Evolutionary conservation across 768 basidiomycete genomes (phyloP).

Genomic region (Nidula microcarpa): DNA sequence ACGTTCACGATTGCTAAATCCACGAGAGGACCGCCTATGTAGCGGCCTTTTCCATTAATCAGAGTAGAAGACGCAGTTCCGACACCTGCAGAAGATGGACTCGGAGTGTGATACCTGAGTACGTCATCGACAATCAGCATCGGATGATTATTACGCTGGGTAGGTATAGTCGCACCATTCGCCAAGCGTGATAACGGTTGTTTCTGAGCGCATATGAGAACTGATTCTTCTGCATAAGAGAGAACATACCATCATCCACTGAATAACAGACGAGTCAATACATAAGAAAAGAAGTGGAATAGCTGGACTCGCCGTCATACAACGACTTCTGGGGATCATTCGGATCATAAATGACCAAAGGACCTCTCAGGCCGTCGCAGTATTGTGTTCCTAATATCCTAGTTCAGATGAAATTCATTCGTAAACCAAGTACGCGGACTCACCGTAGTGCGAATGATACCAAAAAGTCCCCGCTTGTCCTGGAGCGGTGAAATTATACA

Average conservation of each 20-base stretch:
- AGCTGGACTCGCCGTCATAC: conserved; percentile 27
- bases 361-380: conserved; percentile 37
- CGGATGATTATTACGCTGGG: neutral
- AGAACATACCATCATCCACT: conserved; percentile 35
- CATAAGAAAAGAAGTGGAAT: neutral
- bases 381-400: conserved; percentile 14
- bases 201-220: conserved; percentile 16
- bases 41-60: conserved; percentile 36
- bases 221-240: neutral
- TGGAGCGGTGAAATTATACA: conserved; percentile 31
- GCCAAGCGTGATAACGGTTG: conserved; percentile 37
- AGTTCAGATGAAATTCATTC: conserved; percentile 20
- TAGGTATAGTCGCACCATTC: conserved; percentile 33
- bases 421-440: conserved; percentile 22
- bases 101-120: conserved; percentile 1
- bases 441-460: conserved; percentile 27
- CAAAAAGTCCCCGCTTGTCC: conserved; percentile 44
- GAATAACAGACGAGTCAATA: neutral
- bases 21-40: conserved; percentile 22
- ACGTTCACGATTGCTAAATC: conserved; percentile 32
- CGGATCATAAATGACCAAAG: conserved; percentile 43
- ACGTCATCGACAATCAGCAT: neutral
- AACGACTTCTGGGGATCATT: conserved; percentile 33
- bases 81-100: neutral
- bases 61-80: conserved; percentile 20